A percentile compares a stretch with the other conserved stretches of the same genome.
These are phyloP conservation scores for Kickxella alabastrina DNA, from an alignment of 192 early-diverging fungal genomes.

Conservation along the genomic window DNA sequence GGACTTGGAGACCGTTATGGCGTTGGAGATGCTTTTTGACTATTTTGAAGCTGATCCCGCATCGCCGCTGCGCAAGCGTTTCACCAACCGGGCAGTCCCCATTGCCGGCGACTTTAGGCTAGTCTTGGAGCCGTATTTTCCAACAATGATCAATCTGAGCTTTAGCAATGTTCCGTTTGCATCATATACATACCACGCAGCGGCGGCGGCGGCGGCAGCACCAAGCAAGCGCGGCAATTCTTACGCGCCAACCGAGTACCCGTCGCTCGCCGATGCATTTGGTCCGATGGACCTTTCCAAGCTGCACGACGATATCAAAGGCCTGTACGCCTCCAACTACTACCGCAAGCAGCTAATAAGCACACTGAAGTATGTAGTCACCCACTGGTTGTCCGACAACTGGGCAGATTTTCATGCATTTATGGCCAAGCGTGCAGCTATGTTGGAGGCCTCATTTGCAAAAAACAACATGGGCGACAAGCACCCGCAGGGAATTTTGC, in stretches of 20 bases:
- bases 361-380: conserved; percentile 35
- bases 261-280: conserved; percentile 47
- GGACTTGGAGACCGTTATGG: conserved; percentile 61
- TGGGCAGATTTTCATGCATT: conserved; percentile 34
- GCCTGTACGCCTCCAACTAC: conserved; percentile 42
- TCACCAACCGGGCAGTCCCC: conserved; percentile 69
- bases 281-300: conserved; percentile 38
- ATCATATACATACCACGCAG: conserved; percentile 37
- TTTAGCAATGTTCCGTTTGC: conserved; percentile 55
- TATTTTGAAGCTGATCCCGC: conserved; percentile 65
- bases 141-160: conserved; percentile 59
- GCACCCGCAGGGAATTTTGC: conserved; percentile 12
- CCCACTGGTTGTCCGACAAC: conserved; percentile 35
- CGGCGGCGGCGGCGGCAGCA: conserved; percentile 24
- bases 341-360: conserved; percentile 44
- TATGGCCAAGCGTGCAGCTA: conserved; percentile 46
- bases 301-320: conserved; percentile 37
- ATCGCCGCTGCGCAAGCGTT: conserved; percentile 67
- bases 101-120: conserved; percentile 67
- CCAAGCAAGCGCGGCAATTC: conserved; percentile 39
- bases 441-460: conserved; percentile 59
- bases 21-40: conserved; percentile 72
- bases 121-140: conserved; percentile 53
- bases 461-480: conserved; percentile 52
- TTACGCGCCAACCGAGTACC: conserved; percentile 20